phyloP scores from a whole-genome alignment of 257 asterid genomes.

The Solanum raphanifolium region DNA sequence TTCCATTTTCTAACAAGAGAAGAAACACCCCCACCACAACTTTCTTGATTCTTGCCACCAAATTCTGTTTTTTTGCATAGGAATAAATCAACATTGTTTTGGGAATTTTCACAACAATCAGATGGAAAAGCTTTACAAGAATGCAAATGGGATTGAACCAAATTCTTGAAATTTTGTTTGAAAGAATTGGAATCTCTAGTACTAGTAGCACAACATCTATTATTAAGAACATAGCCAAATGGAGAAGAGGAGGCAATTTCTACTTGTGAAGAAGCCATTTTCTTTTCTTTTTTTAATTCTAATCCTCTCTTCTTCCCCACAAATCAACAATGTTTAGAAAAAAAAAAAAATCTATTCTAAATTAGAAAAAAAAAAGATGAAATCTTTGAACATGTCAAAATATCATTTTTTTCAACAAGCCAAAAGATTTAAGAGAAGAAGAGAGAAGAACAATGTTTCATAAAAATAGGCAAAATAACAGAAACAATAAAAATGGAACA shows the following conservation, averaged over 20 bases:
- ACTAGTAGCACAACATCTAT: background rate
- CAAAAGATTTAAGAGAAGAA: background rate
- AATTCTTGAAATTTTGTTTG: constrained; percentile 20
- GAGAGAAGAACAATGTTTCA: background rate
- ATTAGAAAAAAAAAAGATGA: background rate
- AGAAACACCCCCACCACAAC: constrained; percentile 51
- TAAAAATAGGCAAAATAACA: background rate
- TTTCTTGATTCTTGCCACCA: background rate
- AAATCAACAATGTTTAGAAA: background rate
- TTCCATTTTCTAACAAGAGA: constrained; percentile 72
- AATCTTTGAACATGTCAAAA: background rate
- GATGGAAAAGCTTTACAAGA: constrained; percentile 10
- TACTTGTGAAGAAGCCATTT: constrained; percentile 33
- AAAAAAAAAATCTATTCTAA: background rate
- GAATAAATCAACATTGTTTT: constrained; percentile 43
- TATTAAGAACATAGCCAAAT: constrained; percentile 9
- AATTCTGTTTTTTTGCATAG: constrained; percentile 15
- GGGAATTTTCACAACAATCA: background rate
- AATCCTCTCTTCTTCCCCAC: background rate
- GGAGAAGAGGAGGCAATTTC: constrained; percentile 22
- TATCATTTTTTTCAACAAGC: background rate
- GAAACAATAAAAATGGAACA: background rate
- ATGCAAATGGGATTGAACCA: constrained; percentile 17
- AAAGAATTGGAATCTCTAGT: constrained; percentile 7
- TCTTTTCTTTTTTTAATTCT: background rate